Percentiles rank a stretch among this genome's conserved stretches.
These are phyloP conservation scores for Aegilops speltoides DNA, from an alignment of 176 grass and related monocot genomes.

Conservation along the genomic window DNA sequence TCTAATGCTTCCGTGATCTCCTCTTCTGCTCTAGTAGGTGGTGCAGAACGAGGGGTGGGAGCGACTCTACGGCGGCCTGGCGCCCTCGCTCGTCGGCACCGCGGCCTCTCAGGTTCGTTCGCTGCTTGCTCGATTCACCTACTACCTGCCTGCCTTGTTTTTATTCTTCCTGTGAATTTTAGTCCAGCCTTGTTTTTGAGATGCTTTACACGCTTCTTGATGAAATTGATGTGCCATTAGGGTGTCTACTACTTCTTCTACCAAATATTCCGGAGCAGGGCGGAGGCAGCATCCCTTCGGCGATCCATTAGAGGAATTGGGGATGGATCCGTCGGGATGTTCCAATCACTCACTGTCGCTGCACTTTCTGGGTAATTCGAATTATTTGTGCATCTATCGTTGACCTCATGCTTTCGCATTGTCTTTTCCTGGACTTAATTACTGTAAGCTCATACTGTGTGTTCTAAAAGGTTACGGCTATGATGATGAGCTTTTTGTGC, in stretches of 20 bases:
- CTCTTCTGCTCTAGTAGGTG: constrained; percentile 49
- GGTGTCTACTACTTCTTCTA: constrained; percentile 99
- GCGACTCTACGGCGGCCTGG: constrained; percentile 77
- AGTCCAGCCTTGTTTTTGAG: background rate
- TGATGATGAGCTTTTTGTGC: background rate
- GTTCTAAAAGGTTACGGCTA: background rate
- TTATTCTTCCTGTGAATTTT: background rate
- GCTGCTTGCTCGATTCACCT: background rate
- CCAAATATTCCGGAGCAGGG: constrained; percentile 81
- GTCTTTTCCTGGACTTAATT: background rate
- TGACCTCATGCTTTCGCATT: constrained; percentile 15
- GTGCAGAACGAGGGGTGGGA: constrained; percentile 90
- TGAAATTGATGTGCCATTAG: constrained; percentile 30
- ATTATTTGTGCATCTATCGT: background rate
- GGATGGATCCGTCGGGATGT: constrained; percentile 90
- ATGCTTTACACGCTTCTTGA: background rate
- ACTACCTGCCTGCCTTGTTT: background rate
- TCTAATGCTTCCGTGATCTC: constrained; percentile 34
- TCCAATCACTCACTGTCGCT: constrained; percentile 84
- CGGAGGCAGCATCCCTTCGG: constrained; percentile 59
- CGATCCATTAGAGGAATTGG: constrained; percentile 60
- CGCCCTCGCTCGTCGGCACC: constrained; percentile 80
- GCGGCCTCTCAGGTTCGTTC: constrained; percentile 76
- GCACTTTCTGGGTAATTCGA: constrained; percentile 72
- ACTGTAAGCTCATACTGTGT: background rate